Conservation (phyloP, 768 basidiomycete species). For the Leucosporidium creatinivorum region DNA sequence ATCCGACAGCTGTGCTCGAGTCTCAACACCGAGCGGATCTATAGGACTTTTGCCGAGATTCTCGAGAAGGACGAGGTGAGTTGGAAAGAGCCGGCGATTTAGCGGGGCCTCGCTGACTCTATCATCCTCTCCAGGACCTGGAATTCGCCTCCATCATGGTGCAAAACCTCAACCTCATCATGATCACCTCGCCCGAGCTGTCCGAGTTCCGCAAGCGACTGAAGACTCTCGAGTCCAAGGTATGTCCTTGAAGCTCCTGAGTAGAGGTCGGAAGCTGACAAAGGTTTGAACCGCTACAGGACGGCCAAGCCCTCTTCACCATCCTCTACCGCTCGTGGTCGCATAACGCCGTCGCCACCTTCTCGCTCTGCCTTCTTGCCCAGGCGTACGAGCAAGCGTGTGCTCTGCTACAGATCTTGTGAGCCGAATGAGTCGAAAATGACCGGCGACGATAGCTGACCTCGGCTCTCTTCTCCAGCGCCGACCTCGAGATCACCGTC, state of each 20-base stretch:
- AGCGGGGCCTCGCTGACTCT: not conserved
- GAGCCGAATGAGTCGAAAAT: constrained; percentile 34
- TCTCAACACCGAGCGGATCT: constrained; percentile 90
- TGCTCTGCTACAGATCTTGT: constrained; percentile 93
- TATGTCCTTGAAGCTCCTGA: constrained; percentile 43
- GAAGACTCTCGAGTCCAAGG: constrained; percentile 87
- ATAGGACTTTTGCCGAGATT: constrained; percentile 91
- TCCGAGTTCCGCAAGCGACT: constrained; percentile 85
- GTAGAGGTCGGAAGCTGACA: not conserved
- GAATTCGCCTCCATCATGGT: constrained; percentile 98
- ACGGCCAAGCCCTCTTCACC: constrained; percentile 90
- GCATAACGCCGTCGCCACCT: constrained; percentile 93
- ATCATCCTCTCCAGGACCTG: constrained; percentile 50
- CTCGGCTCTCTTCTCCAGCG: constrained; percentile 48
- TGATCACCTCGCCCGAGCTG: constrained; percentile 94
- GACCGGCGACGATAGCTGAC: constrained; percentile 8
- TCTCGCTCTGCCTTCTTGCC: constrained; percentile 89
- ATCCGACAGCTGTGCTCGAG: constrained; percentile 90
- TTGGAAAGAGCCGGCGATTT: not conserved
- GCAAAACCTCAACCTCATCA: constrained; percentile 90
- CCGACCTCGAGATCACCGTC: constrained; percentile 94
- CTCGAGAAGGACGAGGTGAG: constrained; percentile 93
- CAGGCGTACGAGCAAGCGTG: constrained; percentile 99
- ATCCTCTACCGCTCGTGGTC: constrained; percentile 96
- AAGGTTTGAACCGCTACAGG: constrained; percentile 50